Conservation (phyloP, 2,329 filamentous ascomycete genomes). For the Penicillium hesseltinei region DNA sequence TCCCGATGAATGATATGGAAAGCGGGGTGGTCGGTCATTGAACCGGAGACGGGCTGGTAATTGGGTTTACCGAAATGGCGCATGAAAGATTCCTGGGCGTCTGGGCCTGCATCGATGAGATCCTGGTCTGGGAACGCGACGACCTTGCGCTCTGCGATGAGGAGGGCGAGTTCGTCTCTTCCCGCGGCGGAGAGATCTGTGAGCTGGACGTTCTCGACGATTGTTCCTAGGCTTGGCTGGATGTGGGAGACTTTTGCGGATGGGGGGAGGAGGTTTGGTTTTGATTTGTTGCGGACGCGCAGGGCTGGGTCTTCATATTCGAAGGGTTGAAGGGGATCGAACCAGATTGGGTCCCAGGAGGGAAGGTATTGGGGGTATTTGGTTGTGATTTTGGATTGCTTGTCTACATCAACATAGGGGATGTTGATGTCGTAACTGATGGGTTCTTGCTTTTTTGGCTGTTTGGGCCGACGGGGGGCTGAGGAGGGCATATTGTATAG, state of each 20-base stretch:
- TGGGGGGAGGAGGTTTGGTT: conserved; percentile 36
- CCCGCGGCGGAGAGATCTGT: conserved; percentile 47
- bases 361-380: conserved; percentile 49
- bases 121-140: conserved; percentile 54
- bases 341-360: conserved; percentile 49
- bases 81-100: conserved; percentile 45
- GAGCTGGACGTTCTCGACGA: conserved; percentile 48
- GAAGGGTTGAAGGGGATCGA: conserved; percentile 46
- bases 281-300: conserved; percentile 42
- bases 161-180: conserved; percentile 57
- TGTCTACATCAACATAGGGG: conserved; percentile 46
- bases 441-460: conserved; percentile 31
- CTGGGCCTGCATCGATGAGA: conserved; percentile 46
- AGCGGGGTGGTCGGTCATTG: conserved; percentile 42
- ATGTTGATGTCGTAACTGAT: conserved; percentile 51
- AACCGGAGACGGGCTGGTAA: conserved; percentile 47
- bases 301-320: conserved; percentile 49
- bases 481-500: conserved; percentile 31
- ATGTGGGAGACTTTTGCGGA: conserved; percentile 39
- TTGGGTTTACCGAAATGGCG: conserved; percentile 47
- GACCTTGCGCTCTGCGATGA: conserved; percentile 66
- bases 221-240: conserved; percentile 44
- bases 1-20: conserved; percentile 50
- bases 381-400: conserved; percentile 37
- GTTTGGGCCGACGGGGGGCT: conserved; percentile 32